These are phyloP conservation scores for Ramalina intermedia DNA, from an alignment of 495 filamentous ascomycete genomes.

Conservation along the genomic window DNA sequence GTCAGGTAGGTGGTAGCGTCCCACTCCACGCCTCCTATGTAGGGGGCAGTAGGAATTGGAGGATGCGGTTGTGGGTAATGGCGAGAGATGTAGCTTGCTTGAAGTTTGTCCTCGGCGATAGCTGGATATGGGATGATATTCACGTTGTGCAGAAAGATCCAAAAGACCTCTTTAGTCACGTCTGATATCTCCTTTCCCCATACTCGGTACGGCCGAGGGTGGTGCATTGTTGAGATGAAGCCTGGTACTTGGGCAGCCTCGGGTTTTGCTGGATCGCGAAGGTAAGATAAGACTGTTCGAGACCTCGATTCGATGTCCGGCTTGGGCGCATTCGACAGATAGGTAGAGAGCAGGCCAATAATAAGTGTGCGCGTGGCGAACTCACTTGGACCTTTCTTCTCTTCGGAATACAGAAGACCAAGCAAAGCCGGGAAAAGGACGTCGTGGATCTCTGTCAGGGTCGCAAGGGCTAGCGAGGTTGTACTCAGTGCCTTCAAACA, in stretches of 20 bases:
- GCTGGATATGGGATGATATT: slow-evolving; percentile 58
- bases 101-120: slow-evolving; percentile 15
- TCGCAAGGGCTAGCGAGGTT: slow-evolving; percentile 64
- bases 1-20: slow-evolving; percentile 94
- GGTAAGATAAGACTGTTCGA: slow-evolving; percentile 53
- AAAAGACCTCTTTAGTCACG: slow-evolving; percentile 97
- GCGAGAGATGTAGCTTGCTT: slow-evolving; percentile 41
- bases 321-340: slow-evolving; percentile 46
- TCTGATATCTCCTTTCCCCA: slow-evolving; percentile 87
- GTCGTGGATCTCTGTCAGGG: slow-evolving; percentile 63
- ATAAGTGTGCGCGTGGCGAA: slow-evolving; percentile 85
- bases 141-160: slow-evolving; percentile 92
- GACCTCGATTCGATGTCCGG: slow-evolving; percentile 46
- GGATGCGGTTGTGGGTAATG: slow-evolving; percentile 83
- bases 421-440: slow-evolving; percentile 78
- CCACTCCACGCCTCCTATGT: slow-evolving; percentile 97
- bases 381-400: slow-evolving; percentile 92
- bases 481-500: slow-evolving; percentile 94
- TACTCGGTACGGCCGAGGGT: slow-evolving; percentile 73
- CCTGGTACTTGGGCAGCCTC: slow-evolving; percentile 60
- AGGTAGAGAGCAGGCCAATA: slow-evolving; percentile 71
- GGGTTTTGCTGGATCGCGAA: slow-evolving; percentile 65
- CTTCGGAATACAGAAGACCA: slow-evolving; percentile 84
- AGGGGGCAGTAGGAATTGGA: slow-evolving; percentile 86
- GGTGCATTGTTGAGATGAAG: slow-evolving; percentile 82